phyloP scores from a whole-genome alignment of 2,329 filamentous ascomycete genomes.

The Colletotrichum ledebouriae region DNA sequence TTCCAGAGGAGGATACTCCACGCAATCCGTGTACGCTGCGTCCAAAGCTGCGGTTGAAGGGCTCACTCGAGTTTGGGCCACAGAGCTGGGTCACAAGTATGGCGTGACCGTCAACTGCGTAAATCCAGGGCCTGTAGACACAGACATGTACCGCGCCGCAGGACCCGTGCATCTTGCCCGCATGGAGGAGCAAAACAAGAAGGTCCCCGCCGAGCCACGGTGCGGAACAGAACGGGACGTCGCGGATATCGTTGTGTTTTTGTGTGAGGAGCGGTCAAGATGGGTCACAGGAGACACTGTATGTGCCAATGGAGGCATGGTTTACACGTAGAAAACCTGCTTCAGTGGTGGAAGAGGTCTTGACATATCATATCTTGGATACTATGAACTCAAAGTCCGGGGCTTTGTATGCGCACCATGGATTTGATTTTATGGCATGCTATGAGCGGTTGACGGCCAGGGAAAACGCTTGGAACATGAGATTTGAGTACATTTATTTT shows the following conservation, averaged over 20 bases:
- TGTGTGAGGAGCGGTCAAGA: conserved; percentile 30
- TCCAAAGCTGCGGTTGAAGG: conserved; percentile 53
- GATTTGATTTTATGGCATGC: too few species aligned
- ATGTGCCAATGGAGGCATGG: conserved; percentile 33
- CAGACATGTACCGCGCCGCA: conserved; percentile 37
- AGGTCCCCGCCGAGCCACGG: conserved; percentile 31
- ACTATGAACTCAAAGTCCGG: too few species aligned
- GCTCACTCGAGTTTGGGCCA: conserved; percentile 49
- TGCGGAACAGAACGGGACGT: conserved; percentile 28
- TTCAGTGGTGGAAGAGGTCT: too few species aligned
- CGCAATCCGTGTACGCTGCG: conserved; percentile 50
- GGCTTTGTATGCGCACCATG: too few species aligned
- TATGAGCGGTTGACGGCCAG: too few species aligned
- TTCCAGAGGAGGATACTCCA: conserved; percentile 49
- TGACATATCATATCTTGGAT: too few species aligned
- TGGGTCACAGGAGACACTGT: conserved; percentile 37
- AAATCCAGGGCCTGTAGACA: conserved; percentile 50
- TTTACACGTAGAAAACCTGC: conserved; percentile 10
- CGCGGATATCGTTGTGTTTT: conserved; percentile 32
- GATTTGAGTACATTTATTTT: too few species aligned
- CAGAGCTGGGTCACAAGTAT: conserved; percentile 49
- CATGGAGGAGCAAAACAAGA: conserved; percentile 32
- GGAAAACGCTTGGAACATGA: too few species aligned
- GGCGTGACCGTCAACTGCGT: conserved; percentile 50
- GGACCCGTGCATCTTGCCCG: conserved; percentile 22